Evolutionary conservation across 148 eudicot species (phyloP).

Genomic region (Rhododendron mucronatum): DNA sequence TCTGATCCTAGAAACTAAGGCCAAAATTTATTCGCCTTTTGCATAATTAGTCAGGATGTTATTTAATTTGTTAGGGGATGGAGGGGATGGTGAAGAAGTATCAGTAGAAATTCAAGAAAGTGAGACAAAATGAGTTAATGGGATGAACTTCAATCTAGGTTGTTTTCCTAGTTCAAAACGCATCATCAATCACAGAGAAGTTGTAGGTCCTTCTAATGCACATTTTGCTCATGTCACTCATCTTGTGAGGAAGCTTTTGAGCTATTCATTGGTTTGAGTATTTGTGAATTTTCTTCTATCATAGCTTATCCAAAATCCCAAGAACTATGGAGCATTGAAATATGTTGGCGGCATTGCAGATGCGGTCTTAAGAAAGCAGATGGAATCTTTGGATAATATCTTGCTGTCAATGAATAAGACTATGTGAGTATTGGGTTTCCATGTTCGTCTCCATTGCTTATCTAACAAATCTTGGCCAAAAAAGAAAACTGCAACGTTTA

Average conservation of each 20-base stretch:
- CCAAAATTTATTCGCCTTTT: neutral
- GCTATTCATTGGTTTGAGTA: neutral
- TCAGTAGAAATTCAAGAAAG: slow-evolving; percentile 20
- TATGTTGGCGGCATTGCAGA: slow-evolving; percentile 52
- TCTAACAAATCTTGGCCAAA: neutral
- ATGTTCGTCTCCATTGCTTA: neutral
- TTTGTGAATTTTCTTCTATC: neutral
- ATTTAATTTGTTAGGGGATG: neutral
- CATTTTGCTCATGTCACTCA: neutral
- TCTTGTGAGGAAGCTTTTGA: neutral
- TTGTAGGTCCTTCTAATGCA: slow-evolving; percentile 30
- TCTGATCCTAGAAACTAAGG: neutral
- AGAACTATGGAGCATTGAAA: slow-evolving; percentile 62
- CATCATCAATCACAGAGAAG: slow-evolving; percentile 15
- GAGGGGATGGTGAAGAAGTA: slow-evolving; percentile 17
- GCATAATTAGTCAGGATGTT: neutral
- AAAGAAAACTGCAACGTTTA: neutral
- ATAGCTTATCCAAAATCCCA: slow-evolving; percentile 53
- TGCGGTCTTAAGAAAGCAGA: slow-evolving; percentile 55
- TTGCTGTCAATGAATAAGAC: slow-evolving; percentile 49
- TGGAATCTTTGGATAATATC: slow-evolving; percentile 62
- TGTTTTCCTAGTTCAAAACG: slow-evolving; percentile 21
- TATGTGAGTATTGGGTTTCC: slow-evolving; percentile 37
- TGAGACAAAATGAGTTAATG: slow-evolving; percentile 17
- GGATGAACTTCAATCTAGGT: slow-evolving; percentile 23